Evolutionary conservation across 2,329 filamentous ascomycete genomes (phyloP).

Genomic region (Fusarium abutilonis): DNA sequence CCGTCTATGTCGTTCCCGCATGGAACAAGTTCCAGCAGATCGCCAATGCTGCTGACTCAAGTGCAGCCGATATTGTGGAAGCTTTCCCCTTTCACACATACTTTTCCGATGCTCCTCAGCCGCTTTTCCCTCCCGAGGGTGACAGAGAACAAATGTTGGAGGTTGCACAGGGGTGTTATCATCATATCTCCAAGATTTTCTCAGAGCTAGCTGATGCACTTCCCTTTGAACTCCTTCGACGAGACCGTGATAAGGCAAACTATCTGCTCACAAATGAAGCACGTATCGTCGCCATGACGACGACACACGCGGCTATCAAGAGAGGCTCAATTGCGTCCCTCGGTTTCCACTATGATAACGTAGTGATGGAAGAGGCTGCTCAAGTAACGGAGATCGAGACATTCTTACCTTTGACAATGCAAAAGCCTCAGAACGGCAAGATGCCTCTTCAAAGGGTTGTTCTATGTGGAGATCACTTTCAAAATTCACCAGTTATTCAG

Average conservation of each 20-base stretch:
- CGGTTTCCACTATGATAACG: constrained; percentile 98
- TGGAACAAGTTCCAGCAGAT: constrained; percentile 83
- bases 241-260: constrained; percentile 91
- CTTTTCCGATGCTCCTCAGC: constrained; percentile 87
- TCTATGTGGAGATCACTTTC: constrained; percentile 92
- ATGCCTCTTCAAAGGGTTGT: constrained; percentile 86
- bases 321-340: constrained; percentile 87
- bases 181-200: constrained; percentile 90
- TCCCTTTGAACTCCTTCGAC: constrained; percentile 92
- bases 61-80: constrained; percentile 69
- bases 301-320: constrained; percentile 95
- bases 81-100: constrained; percentile 89
- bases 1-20: constrained; percentile 86
- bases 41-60: constrained; percentile 64
- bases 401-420: constrained; percentile 93
- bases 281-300: constrained; percentile 98
- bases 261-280: constrained; percentile 95
- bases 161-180: constrained; percentile 83
- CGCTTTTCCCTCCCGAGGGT: constrained; percentile 76
- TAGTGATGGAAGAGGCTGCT: constrained; percentile 97
- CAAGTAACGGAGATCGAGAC: constrained; percentile 98
- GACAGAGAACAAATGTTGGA: constrained; percentile 76
- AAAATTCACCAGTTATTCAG: constrained; percentile 96
- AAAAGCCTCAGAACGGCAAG: constrained; percentile 78
- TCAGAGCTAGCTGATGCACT: constrained; percentile 90